These are phyloP conservation scores for Colletotrichum incanum DNA, from an alignment of 2,329 filamentous ascomycete species.

Conservation along the genomic window DNA sequence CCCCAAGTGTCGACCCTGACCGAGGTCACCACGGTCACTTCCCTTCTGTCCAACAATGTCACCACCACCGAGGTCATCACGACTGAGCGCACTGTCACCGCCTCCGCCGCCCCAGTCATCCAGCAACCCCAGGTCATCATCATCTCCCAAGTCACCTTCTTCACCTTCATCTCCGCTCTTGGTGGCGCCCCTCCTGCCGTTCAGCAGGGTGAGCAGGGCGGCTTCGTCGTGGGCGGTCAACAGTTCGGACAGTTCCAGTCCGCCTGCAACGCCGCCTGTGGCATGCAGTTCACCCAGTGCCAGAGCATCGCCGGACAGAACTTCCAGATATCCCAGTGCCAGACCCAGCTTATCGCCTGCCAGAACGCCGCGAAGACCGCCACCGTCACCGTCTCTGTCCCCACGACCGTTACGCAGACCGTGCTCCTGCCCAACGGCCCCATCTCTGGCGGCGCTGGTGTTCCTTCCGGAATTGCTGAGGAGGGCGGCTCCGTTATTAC, in stretches of 20 bases:
- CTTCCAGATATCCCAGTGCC: constrained; percentile 44
- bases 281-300: constrained; percentile 43
- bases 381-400: constrained; percentile 42
- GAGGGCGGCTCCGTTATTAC: constrained; percentile 39
- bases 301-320: constrained; percentile 42
- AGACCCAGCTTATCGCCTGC: constrained; percentile 43
- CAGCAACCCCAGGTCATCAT: constrained; percentile 41
- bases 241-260: constrained; percentile 43
- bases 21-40: constrained; percentile 34
- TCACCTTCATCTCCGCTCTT: constrained; percentile 43
- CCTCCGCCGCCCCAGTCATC: constrained; percentile 32
- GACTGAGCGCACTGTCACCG: constrained; percentile 37
- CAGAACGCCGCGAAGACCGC: constrained; percentile 41
- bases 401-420: constrained; percentile 42
- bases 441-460: constrained; percentile 11
- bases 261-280: constrained; percentile 42
- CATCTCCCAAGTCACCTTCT: constrained; percentile 44
- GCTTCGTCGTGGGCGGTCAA: constrained; percentile 43
- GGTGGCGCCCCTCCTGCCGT: constrained; percentile 41
- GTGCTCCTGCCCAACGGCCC: constrained; percentile 41
- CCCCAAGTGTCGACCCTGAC: constrained; percentile 34
- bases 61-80: constrained; percentile 42
- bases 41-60: constrained; percentile 28
- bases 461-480: constrained; percentile 38
- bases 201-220: constrained; percentile 36